Evolutionary conservation across 331 rosid species (phyloP), one percentile per base, ranked within the genome.

Genomic region (Arachis monticola): DNA sequence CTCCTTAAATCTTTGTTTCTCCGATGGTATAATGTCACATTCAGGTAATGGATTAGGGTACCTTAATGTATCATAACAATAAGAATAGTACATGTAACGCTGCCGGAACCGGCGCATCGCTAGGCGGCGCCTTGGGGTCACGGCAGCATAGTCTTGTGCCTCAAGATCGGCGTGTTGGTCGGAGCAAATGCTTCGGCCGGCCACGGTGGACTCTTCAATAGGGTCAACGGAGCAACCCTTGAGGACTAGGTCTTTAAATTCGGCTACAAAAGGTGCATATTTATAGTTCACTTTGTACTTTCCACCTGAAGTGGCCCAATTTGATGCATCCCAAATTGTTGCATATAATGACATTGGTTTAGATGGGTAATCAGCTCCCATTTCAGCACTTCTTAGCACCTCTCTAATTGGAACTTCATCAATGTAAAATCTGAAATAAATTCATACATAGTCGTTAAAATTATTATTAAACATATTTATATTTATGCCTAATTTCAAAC

Each of bases 271-370:
- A 13, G 99, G 99, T 32, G 97, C 95, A 70, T 81, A 90, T 48
- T 90, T 90, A 63, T 95, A 95, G 73, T 95, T 89, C 30, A 87
- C 97, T 81, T 88, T 90, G 91, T 81, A 90, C 74, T 58, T 86
- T 27, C 99, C 99, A 0, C 97, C 99, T 0, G 89, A 83, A 2
- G 99, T 92, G 40, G 97, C 99, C 99, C 99, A 95, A 75, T 70
- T 88, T 67, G 97, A 92, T 7, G 97, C 99, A 46, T 95, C 99
- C 99, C 99, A 95, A 70, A 95, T 86, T 1, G 99, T 95, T 1
- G 97, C 47, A 10, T 95, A 95, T 14, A 92, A 50, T 2, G 97
- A 82, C 99, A 95, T 95, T 46, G 99, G 97, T 84, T 95, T 95
- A 0, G 97, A 83, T 17, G 99, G 99, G 78, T 77, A 92, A 8